Base-by-base conservation (phyloP, 2,329 filamentous ascomycete genomes). In the Trichophyton equinum region DNA sequence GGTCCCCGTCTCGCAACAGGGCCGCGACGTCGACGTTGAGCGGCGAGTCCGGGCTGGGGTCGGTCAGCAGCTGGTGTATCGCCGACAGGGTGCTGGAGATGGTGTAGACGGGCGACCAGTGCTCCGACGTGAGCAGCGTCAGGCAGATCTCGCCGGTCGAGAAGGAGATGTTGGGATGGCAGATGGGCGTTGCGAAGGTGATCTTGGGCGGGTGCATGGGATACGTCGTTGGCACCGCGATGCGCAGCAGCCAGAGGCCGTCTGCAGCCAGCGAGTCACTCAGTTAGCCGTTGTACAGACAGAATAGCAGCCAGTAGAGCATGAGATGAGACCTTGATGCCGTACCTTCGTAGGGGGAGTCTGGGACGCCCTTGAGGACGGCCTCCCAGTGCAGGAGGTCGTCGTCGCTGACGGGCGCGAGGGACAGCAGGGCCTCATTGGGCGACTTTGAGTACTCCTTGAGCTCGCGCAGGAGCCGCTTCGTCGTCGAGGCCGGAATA, bases 111-210 rank as follows among this genome's bases (percentile, higher is more conserved):
- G 91, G 89, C 62, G 88, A 87, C 92, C 92, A 97, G 18, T 86
- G 81, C 70, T 78, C 75, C 0, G 77, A 78, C 63, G 82, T 84
- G 58, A 99, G 80, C 64, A 97, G 81, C 71, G 96, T 94, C 30
- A 97, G 83, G 73, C 94, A 99, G 70, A 99, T 94, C 75, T 96
- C 91, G 67, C 94, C 94, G 1, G 84, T 91, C 44, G 78, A 77
- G 71, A 84, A 84, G 64, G 81, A 77, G 53, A 87, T 84, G 74
- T 96, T 96, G 56, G 91, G 85, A 77, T 96, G 91, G 68, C 89
- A 88, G 66, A 95, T 84, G 64, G 85, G 84, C 40, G 91, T 99
- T n/a, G 80, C 77, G 77, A 99, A 99, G 62, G 76, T 79, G 66
- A 99, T 86, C 46, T 78, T 81, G 0, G 94, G 94, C 1, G 94